A percentile compares a stretch with the other conserved stretches of the same genome.
Conservation (phyloP, 129 eudicot genomes). For the Flaveria ramosissima region DNA sequence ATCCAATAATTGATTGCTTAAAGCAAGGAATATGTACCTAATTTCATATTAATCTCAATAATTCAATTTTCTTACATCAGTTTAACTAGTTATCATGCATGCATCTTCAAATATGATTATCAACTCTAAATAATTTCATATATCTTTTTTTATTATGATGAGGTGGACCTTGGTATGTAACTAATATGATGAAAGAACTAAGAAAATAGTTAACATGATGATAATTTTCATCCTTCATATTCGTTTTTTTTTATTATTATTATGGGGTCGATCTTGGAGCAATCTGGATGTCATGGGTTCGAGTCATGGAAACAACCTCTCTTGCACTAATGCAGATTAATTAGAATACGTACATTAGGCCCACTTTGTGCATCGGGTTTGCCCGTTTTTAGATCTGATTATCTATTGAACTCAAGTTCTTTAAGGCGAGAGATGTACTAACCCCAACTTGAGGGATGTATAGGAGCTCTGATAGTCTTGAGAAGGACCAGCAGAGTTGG, state of each 20-base stretch:
- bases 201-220: not conserved
- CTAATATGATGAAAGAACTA: constrained; percentile 7
- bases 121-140: not conserved
- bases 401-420: not conserved
- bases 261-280: too few species aligned
- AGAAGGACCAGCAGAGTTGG: constrained; percentile 61
- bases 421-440: constrained; percentile 28
- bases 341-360: too few species aligned
- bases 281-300: too few species aligned
- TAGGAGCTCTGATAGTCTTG: constrained; percentile 73
- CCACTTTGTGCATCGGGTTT: not conserved
- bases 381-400: too few species aligned
- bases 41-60: not conserved
- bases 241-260: not conserved
- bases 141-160: too few species aligned
- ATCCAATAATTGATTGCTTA: constrained; percentile 4
- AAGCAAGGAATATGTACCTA: not conserved
- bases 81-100: not conserved
- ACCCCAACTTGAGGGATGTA: constrained; percentile 91
- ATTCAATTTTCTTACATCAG: too few species aligned
- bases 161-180: not conserved
- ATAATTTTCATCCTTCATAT: not conserved
- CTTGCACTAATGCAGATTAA: too few species aligned
- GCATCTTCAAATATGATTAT: not conserved
- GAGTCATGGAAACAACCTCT: too few species aligned